Conservation (phyloP, 2,329 filamentous ascomycete genomes). For the Phyllosticta paracitricarpa region DNA sequence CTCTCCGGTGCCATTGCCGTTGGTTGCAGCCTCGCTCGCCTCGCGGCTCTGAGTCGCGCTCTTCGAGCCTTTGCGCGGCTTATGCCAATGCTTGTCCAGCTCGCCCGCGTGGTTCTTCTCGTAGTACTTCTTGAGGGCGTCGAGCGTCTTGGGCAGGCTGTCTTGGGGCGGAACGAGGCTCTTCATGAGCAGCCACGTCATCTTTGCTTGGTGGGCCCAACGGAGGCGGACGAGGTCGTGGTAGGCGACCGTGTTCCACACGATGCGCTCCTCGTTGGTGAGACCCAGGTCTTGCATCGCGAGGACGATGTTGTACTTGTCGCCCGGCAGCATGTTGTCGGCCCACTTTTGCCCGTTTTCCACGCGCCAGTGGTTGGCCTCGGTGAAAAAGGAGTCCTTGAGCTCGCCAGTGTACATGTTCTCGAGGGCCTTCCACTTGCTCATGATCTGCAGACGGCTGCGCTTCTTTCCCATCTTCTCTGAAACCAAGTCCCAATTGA, state of each 20-base stretch:
- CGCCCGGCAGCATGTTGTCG: conserved; percentile 29
- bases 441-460: conserved; percentile 56
- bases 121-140: conserved; percentile 17
- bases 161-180: conserved; percentile 13
- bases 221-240: conserved; percentile 19
- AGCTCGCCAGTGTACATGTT: conserved; percentile 1
- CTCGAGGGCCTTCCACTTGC: conserved; percentile 49
- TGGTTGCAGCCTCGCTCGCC: neutral
- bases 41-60: neutral
- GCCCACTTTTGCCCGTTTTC: conserved; percentile 16
- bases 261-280: conserved; percentile 22
- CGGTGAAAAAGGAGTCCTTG: conserved; percentile 5
- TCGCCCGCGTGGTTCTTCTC: conserved; percentile 12
- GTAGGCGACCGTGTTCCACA: conserved; percentile 24
- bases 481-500: conserved; percentile 59
- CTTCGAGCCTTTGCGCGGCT: neutral
- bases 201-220: conserved; percentile 16
- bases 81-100: conserved; percentile 12
- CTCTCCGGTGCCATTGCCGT: neutral
- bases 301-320: conserved; percentile 31
- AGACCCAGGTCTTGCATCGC: conserved; percentile 20
- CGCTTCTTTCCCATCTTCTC: conserved; percentile 51
- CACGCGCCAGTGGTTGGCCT: conserved; percentile 13
- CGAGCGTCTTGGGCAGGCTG: conserved; percentile 13
- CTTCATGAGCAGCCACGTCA: conserved; percentile 15